Conservation (phyloP, 345 rosid species). For the Populus deltoides region DNA sequence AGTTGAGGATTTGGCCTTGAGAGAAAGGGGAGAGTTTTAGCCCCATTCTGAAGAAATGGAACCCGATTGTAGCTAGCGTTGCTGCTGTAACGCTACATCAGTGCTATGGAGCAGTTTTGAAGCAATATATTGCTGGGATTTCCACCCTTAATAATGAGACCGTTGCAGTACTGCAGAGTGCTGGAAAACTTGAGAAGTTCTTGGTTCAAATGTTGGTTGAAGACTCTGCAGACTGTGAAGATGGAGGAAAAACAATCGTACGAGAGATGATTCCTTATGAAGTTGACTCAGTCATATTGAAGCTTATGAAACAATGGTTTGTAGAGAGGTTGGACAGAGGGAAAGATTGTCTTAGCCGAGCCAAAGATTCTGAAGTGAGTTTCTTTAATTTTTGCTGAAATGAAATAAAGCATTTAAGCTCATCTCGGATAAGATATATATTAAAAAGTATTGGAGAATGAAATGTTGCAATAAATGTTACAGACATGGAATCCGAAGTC, state of each 20-base stretch:
- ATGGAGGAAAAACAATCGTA: conserved; percentile 76
- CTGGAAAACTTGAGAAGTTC: conserved; percentile 77
- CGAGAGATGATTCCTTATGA: conserved; percentile 86
- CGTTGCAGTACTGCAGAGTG: conserved; percentile 64
- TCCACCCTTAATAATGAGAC: conserved; percentile 46
- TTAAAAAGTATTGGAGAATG: neutral
- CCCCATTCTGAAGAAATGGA: conserved; percentile 76
- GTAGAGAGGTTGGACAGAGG: conserved; percentile 50
- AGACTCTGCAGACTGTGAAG: conserved; percentile 75
- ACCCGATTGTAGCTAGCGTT: conserved; percentile 55
- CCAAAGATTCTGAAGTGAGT: conserved; percentile 78
- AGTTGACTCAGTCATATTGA: conserved; percentile 59
- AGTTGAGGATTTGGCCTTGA: conserved; percentile 69
- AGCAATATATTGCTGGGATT: conserved; percentile 62
- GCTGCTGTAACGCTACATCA: conserved; percentile 71
- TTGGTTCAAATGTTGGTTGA: conserved; percentile 87
- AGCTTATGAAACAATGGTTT: conserved; percentile 62
- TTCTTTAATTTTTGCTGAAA: neutral
- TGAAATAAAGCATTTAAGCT: neutral
- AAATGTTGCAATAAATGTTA: conserved; percentile 13
- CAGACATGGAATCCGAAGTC: conserved; percentile 98
- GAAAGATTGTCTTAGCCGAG: conserved; percentile 45
- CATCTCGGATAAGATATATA: neutral
- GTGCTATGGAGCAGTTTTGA: conserved; percentile 65
- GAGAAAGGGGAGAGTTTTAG: conserved; percentile 78